Conservation (phyloP, 2,329 filamentous ascomycete genomes). For the Botrytis elliptica region DNA sequence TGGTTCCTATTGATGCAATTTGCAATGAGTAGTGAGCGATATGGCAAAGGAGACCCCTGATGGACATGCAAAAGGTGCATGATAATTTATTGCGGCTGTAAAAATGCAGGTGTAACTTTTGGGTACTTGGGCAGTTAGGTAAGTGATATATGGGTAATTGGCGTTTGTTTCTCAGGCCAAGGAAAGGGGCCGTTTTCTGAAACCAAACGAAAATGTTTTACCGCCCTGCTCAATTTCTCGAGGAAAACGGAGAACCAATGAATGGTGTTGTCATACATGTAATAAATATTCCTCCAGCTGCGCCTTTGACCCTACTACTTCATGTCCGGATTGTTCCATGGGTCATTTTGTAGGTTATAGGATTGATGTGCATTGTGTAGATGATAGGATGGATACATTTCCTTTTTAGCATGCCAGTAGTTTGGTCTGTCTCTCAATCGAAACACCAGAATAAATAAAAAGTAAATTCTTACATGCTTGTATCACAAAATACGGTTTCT, state of each 20-base stretch:
- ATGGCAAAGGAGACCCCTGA: neutral
- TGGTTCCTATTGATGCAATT: neutral
- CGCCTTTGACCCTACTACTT: neutral
- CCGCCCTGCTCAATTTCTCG: neutral
- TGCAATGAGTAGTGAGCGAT: neutral
- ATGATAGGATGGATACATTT: neutral
- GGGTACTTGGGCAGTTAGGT: neutral
- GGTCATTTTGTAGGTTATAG: neutral
- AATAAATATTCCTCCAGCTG: neutral
- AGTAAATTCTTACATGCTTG: constrained; percentile 2
- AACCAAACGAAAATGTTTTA: constrained; percentile 21
- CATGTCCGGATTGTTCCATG: neutral
- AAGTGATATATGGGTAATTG: constrained; percentile 12
- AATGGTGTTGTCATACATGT: neutral
- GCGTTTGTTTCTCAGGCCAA: constrained; percentile 5
- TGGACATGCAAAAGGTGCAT: neutral
- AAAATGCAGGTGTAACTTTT: neutral
- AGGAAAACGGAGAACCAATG: constrained; percentile 7
- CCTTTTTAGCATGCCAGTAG: neutral
- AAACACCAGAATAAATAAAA: constrained; percentile 10
- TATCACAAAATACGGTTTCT: neutral
- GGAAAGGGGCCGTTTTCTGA: constrained; percentile 12
- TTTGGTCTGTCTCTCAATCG: neutral
- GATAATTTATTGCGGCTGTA: neutral
- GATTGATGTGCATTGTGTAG: neutral